Conservation (phyloP, 2,329 filamentous ascomycete species). For the Curvularia sp. region DNA sequence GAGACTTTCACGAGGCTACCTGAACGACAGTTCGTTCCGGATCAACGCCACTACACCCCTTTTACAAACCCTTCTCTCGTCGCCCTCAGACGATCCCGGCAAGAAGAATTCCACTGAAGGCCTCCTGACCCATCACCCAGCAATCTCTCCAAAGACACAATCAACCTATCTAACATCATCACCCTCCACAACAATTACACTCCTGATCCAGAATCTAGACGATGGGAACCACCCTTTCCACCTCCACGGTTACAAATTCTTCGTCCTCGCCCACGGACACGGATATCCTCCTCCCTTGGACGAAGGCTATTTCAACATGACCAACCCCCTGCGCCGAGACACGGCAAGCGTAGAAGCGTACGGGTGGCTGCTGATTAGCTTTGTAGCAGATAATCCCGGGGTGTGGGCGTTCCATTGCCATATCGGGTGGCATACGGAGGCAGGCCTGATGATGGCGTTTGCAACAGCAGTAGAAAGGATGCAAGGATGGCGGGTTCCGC, state of each 20-base stretch:
- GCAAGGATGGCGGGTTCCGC: constrained; percentile 52
- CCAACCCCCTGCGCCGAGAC: constrained; percentile 67
- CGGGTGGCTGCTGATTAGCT: constrained; percentile 70
- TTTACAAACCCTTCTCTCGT: constrained; percentile 60
- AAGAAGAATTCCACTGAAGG: background rate
- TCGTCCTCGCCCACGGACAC: constrained; percentile 8
- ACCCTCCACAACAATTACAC: constrained; percentile 38
- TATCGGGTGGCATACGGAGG: constrained; percentile 65
- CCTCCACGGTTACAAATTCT: constrained; percentile 52
- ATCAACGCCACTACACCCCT: constrained; percentile 58
- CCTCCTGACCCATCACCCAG: constrained; percentile 18
- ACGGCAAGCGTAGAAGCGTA: constrained; percentile 69
- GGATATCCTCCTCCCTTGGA: constrained; percentile 55
- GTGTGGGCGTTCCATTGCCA: constrained; percentile 73
- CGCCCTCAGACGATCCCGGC: constrained; percentile 43
- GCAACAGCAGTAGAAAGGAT: constrained; percentile 59
- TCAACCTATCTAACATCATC: constrained; percentile 41
- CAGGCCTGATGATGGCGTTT: constrained; percentile 62
- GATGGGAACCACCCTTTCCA: constrained; percentile 45
- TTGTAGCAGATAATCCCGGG: constrained; percentile 69
- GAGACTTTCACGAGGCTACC: constrained; percentile 64
- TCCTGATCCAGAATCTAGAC: constrained; percentile 49
- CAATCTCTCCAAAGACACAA: constrained; percentile 28
- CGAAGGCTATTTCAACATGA: constrained; percentile 37
- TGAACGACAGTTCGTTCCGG: constrained; percentile 64